Percentiles rank a stretch among this genome's conserved stretches.
Evolutionary conservation across 208 protist species (phyloP).

Genomic region (Endotrypanum monterogeii): DNA sequence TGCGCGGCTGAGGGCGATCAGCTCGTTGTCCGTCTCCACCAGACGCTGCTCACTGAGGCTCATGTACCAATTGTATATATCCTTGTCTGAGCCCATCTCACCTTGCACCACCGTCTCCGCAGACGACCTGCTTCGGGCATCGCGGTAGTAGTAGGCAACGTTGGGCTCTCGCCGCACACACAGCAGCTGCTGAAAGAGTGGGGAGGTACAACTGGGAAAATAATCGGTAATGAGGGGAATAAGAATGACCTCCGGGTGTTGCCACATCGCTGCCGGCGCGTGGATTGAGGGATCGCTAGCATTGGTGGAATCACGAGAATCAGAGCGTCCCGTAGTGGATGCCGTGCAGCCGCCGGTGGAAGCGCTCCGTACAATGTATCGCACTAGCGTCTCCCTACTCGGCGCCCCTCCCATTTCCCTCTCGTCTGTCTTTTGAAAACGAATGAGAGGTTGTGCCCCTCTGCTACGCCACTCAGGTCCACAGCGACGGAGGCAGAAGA

Average conservation of each 20-base stretch:
- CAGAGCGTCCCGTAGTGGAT: background rate
- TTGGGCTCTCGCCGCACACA: conserved; percentile 41
- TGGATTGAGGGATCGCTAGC: background rate
- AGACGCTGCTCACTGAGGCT: conserved; percentile 56
- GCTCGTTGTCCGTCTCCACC: conserved; percentile 65
- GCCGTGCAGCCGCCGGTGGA: background rate
- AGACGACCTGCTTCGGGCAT: conserved; percentile 29
- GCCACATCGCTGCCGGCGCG: background rate
- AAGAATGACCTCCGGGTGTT: conserved; percentile 48
- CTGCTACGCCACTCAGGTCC: background rate
- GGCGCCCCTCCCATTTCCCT: conserved; percentile 53
- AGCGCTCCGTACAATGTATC: conserved; percentile 45
- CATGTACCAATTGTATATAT: conserved; percentile 70
- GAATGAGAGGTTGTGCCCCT: too few species aligned
- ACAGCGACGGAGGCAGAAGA: too few species aligned
- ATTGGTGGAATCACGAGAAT: background rate
- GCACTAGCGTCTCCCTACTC: conserved; percentile 55
- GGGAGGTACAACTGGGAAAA: conserved; percentile 45
- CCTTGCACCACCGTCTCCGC: conserved; percentile 30
- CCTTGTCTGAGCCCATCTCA: conserved; percentile 34
- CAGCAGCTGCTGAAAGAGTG: conserved; percentile 59
- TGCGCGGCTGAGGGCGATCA: conserved; percentile 46
- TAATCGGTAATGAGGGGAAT: conserved; percentile 70
- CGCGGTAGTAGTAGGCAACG: conserved; percentile 49
- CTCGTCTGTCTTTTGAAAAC: too few species aligned